Evolutionary conservation across 1,284 basidiomycete species (phyloP).

Genomic region (Austroboletus niveus): DNA sequence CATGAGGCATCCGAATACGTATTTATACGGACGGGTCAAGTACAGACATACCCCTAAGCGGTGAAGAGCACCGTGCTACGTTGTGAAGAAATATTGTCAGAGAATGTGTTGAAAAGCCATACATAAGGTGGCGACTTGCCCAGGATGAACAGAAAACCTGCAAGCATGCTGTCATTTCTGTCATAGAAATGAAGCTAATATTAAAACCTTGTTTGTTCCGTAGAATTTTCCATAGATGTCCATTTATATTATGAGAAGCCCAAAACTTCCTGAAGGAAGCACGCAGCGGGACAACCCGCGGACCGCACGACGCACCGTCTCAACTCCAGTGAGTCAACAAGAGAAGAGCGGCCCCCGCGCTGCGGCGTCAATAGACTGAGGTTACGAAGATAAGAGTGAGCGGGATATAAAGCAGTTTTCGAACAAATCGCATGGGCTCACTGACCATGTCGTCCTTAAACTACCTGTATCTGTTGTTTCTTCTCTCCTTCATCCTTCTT

Average conservation of each 20-base stretch:
- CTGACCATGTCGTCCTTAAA: slow-evolving; percentile 12
- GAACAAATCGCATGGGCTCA: not conserved
- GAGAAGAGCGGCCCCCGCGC: not conserved
- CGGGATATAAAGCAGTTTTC: slow-evolving; percentile 13
- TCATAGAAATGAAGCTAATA: no score
- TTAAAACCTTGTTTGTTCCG: no score
- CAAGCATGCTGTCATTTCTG: no score
- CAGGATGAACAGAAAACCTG: no score
- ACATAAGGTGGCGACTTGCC: no score
- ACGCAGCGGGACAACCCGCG: not conserved
- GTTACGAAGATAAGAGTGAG: not conserved
- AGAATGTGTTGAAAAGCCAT: no score
- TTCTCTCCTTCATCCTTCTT: slow-evolving; percentile 8
- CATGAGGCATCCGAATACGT: no score
- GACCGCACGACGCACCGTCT: not conserved
- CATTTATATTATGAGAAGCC: not conserved
- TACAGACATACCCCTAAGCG: no score
- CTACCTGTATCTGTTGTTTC: slow-evolving; percentile 19
- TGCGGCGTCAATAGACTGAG: not conserved
- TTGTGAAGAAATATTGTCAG: no score
- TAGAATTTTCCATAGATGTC: no score
- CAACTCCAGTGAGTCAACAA: not conserved
- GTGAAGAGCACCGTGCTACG: no score
- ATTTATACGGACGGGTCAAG: no score
- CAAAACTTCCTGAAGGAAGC: not conserved